phyloP scores from a whole-genome alignment of 2,329 filamentous ascomycete genomes.

The Bipolaris cookei region DNA sequence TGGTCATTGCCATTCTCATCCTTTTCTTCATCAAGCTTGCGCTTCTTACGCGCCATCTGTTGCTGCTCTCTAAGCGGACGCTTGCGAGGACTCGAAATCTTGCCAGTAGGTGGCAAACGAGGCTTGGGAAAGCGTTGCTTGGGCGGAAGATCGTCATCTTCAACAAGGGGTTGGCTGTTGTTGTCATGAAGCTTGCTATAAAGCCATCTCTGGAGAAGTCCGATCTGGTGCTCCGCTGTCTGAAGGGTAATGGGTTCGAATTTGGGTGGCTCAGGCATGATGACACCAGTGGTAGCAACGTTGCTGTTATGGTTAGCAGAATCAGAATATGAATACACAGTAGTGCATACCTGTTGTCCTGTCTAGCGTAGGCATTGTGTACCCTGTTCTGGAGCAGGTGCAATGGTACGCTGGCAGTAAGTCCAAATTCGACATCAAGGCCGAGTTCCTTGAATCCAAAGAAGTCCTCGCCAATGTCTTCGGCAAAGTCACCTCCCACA shows the following conservation, averaged over 20 bases:
- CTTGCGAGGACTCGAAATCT: constrained; percentile 86
- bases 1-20: constrained; percentile 44
- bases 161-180: constrained; percentile 79
- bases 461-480: constrained; percentile 97
- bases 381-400: constrained; percentile 93
- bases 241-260: constrained; percentile 81
- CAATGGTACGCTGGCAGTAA: constrained; percentile 87
- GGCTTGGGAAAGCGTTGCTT: constrained; percentile 79
- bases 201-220: constrained; percentile 90
- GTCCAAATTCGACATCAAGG: constrained; percentile 87
- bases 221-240: constrained; percentile 79
- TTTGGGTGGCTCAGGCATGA: constrained; percentile 72
- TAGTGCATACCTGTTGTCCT: constrained; percentile 63
- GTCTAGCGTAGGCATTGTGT: constrained; percentile 80
- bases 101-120: constrained; percentile 73
- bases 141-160: constrained; percentile 91
- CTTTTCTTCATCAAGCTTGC: constrained; percentile 65
- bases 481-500: constrained; percentile 93
- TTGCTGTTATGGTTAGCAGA: constrained; percentile 55
- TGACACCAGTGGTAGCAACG: constrained; percentile 62
- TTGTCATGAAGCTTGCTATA: constrained; percentile 85
- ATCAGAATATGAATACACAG: constrained; percentile 3
- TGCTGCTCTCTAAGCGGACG: constrained; percentile 81
- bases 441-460: constrained; percentile 97
- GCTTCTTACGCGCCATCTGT: constrained; percentile 84